Evolutionary conservation across 2,329 filamentous ascomycete genomes (phyloP).

Genomic region (Trichoderma endophyticum): DNA sequence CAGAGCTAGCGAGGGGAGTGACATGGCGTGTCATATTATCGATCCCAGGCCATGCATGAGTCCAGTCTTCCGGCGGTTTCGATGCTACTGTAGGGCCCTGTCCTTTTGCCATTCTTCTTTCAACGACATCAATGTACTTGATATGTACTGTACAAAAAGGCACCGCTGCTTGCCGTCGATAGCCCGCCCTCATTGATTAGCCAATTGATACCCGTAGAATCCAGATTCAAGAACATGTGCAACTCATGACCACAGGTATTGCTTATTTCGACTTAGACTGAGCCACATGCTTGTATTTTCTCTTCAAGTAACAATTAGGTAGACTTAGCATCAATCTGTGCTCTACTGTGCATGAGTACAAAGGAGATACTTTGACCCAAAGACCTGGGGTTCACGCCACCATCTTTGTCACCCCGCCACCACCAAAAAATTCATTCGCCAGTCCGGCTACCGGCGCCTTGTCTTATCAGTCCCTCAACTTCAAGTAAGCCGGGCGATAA

Average conservation of each 20-base stretch:
- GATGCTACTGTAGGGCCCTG: neutral
- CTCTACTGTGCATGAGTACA: neutral
- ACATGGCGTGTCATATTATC: neutral
- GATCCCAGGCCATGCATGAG: neutral
- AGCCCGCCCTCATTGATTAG: neutral
- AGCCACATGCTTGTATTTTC: neutral
- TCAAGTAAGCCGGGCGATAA: neutral
- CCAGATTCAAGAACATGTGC: neutral
- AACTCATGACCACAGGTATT: neutral
- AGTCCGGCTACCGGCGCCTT: conserved; percentile 9
- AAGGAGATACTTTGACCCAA: neutral
- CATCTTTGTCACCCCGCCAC: conserved; percentile 1
- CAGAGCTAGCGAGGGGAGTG: neutral
- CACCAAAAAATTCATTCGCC: neutral
- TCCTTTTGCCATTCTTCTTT: neutral
- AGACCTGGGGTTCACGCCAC: conserved; percentile 1
- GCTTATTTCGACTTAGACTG: neutral
- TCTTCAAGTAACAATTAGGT: neutral
- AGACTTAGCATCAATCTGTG: no score
- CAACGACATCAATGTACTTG: neutral
- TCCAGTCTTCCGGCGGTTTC: neutral
- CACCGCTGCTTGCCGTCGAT: neutral
- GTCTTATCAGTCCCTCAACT: neutral
- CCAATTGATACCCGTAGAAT: neutral
- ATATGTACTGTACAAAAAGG: neutral